These are phyloP conservation scores for Myrmaecium sp. DNA, from an alignment of 2,329 filamentous ascomycete genomes.

Conservation along the genomic window DNA sequence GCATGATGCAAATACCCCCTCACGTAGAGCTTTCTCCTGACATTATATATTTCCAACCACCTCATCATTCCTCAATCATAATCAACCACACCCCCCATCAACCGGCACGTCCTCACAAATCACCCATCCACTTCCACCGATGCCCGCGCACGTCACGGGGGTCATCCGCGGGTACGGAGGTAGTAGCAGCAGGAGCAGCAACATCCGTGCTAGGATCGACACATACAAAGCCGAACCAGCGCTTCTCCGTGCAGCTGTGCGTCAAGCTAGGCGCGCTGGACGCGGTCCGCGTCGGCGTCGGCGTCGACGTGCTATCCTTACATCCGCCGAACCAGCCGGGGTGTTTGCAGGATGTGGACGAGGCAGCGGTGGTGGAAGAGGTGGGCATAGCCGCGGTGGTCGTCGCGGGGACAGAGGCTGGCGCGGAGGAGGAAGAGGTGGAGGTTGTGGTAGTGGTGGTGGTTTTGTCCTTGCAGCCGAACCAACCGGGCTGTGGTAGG, in stretches of 20 bases:
- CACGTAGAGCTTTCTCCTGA: too few species aligned
- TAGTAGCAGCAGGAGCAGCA: too few species aligned
- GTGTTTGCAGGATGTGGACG: conserved; percentile 21
- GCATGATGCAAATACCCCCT: too few species aligned
- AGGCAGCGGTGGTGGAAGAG: conserved; percentile 14
- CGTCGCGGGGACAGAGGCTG: conserved; percentile 4
- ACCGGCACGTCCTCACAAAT: too few species aligned
- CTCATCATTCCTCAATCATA: too few species aligned
- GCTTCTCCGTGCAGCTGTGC: conserved; percentile 7
- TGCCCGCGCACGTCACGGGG: too few species aligned
- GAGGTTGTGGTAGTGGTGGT: conserved; percentile 11
- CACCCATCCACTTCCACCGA: too few species aligned
- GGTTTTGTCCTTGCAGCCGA: conserved; percentile 11
- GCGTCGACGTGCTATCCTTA: conserved; percentile 31
- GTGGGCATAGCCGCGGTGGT: conserved; percentile 13
- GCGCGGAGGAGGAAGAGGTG: conserved; percentile 4
- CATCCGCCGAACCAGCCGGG: conserved; percentile 32
- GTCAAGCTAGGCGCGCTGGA: conserved; percentile 17
- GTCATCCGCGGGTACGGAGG: too few species aligned
- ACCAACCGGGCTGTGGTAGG: conserved; percentile 7
- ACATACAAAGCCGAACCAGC: conserved; percentile 6
- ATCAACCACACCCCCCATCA: too few species aligned
- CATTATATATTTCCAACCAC: too few species aligned
- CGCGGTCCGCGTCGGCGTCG: conserved; percentile 16
- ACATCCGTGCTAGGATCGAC: too few species aligned